Evolutionary conservation across 257 asterid species (phyloP).

Genomic region (Solanum habrochaites): DNA sequence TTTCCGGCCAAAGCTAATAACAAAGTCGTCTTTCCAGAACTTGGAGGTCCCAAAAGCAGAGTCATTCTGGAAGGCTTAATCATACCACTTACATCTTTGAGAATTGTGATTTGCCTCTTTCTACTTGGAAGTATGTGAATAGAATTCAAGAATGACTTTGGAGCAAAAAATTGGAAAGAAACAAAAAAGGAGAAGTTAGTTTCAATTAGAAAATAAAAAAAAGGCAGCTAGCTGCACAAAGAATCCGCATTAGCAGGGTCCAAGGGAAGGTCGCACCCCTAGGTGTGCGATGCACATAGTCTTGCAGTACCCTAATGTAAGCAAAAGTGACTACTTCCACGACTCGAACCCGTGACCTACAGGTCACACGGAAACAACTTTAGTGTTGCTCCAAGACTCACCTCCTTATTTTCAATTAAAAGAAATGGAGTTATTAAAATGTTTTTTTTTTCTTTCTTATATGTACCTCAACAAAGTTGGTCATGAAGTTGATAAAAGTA

Average conservation of each 20-base stretch:
- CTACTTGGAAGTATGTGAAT: conserved; percentile 32
- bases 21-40: conserved; percentile 12
- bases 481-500: background rate
- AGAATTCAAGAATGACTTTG: conserved; percentile 3
- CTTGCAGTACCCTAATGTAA: background rate
- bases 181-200: background rate
- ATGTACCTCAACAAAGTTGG: background rate
- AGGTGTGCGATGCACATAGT: background rate
- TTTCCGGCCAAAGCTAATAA: conserved; percentile 60
- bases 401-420: background rate
- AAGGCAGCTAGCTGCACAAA: background rate
- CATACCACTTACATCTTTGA: conserved; percentile 54
- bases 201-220: background rate
- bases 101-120: conserved; percentile 42
- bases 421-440: background rate
- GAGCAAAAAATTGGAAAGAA: background rate
- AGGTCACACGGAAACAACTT: too few species aligned
- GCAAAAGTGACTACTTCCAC: background rate
- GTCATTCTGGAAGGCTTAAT: conserved; percentile 44
- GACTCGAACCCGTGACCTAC: background rate
- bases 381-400: too few species aligned
- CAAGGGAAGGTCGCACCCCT: background rate
- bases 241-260: background rate
- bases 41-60: background rate
- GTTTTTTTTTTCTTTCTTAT: background rate